Conservation (phyloP, 805 yeast genomes). For the Kodamaea hsintzibuensis region DNA sequence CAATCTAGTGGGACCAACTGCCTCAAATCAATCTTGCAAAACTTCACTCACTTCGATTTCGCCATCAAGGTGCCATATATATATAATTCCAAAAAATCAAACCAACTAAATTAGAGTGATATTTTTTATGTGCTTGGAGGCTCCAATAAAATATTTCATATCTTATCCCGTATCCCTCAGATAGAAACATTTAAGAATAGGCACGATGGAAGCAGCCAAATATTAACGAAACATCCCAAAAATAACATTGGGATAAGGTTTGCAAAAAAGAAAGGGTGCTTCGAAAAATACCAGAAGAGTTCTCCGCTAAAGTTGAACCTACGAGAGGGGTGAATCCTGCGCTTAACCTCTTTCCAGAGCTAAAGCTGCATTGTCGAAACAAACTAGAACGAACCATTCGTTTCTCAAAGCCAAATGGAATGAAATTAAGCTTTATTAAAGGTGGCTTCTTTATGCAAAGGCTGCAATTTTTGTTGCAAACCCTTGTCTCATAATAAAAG, state of each 20-base stretch:
- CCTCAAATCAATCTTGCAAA: background rate
- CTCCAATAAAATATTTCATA: conserved; percentile 8
- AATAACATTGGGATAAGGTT: background rate
- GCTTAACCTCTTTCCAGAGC: conserved; percentile 2
- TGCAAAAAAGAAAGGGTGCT: background rate
- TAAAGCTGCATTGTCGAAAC: background rate
- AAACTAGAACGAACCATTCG: conserved; percentile 1
- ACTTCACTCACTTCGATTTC: background rate
- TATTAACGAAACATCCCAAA: conserved; percentile 2
- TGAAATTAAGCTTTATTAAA: background rate
- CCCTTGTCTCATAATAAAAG: conserved; percentile 1
- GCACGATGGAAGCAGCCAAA: conserved; percentile 5
- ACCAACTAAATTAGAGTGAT: conserved; percentile 1
- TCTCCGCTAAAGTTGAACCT: background rate
- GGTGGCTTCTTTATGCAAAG: background rate
- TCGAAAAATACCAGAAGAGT: background rate
- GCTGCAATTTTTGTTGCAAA: background rate
- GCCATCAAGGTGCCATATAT: conserved; percentile 5
- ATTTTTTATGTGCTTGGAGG: background rate
- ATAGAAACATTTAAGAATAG: background rate
- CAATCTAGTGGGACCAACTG: background rate
- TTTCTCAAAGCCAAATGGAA: background rate
- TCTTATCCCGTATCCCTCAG: conserved; percentile 2
- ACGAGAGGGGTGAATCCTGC: background rate
- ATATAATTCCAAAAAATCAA: background rate